Evolutionary conservation across 768 basidiomycete genomes (phyloP), one percentile per base, ranked within the genome.

Genomic region (Coprinopsis sp.): DNA sequence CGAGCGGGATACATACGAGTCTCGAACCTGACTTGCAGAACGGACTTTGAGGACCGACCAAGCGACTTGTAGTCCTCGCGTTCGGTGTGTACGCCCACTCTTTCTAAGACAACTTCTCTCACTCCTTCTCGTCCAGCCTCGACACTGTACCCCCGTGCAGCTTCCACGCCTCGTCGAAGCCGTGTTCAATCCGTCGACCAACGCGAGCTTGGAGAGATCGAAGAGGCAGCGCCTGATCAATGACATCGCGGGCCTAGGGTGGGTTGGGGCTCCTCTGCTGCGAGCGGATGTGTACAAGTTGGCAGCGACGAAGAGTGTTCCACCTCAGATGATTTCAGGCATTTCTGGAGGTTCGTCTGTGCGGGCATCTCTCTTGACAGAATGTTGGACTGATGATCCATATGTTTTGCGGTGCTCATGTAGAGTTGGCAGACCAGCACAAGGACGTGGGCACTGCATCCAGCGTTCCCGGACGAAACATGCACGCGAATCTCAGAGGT

Each of bases 261-360:
- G 11, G 67, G 68, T 52, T 59, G 60, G 41, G 62, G 61, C 4
- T 59, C 62, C 39, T 60, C 54, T 7, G 58, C 43, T 37, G 62
- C n/a, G n/a, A n/a, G 68, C 36, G 51, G 55, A 33, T 51, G 56
- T 34, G 54, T 63, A 38, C 13, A 48, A 54, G 23, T 54, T 51
- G 33, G 70, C 65, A 5, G 56, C 56, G 34, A 64, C 58, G 51
- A 62, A 67, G 33, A 72, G 71, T 39, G 55, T 89, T 6, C 93
- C 91, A 2, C 87, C 91, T 19, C 94, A 97, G 64, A 92, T 51
- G 95, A 99, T 60, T 98, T 97, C 58, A 80, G 79, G 28, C 91
- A 92, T 66, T 95, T 93, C 64, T 95, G 91, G 67, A 82, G 86
- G 96, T 97, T 54, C 23, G 82, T 69, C 18, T n/a, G n/a, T n/a